Base-by-base conservation (phyloP, 2,329 filamentous ascomycete genomes). In the Cyphellophora attinorum region DNA sequence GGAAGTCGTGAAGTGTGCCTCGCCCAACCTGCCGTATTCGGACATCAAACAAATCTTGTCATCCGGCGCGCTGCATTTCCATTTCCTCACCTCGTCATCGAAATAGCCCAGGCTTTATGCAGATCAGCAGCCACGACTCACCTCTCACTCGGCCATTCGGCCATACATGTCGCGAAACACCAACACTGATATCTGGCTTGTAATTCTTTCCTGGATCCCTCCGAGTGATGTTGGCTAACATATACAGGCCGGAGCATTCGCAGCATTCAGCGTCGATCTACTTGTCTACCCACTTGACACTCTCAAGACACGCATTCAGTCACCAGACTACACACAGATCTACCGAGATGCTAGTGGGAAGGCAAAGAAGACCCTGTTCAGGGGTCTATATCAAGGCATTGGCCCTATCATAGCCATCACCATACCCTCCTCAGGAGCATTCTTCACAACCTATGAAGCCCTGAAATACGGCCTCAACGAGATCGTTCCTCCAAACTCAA, bases 241-340 rank as follows among this genome's bases (percentile, higher is more conserved):
- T 36, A 11, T 31, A 37, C 31, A 91, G 83, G 85, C 86, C 30
- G 86, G 86, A 37, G 85, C 85, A 35, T 71, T 82, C 35, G 86
- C 86, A 43, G 88, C 85, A 16, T 85, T 93, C 54, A 80, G 81
- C 1, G 81, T 94, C 37, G 85, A 94, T 56, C 65, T 93, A 31
- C 66, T 93, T 11, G 74, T 94, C 21, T 93, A 91, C 51, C 88
- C 86, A 0, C 67, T 94, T 11, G 88, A 94, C 55, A 95, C 86
- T 0, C 67, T 94, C 50, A 94, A 94, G 56, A 94, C 86, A 5
- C 74, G 86, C 6, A 71, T 85, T 31, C 86, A 93, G 55, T 85
- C 80, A 34, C 79, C 77, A 10, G 74, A 86, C 49, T 91, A 86
- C 59, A 63, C 74, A 23, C 70, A 70, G 32, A 67, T 79, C 1